Conservation (phyloP, 768 basidiomycete species). For the Boletus tylopilopsis region DNA sequence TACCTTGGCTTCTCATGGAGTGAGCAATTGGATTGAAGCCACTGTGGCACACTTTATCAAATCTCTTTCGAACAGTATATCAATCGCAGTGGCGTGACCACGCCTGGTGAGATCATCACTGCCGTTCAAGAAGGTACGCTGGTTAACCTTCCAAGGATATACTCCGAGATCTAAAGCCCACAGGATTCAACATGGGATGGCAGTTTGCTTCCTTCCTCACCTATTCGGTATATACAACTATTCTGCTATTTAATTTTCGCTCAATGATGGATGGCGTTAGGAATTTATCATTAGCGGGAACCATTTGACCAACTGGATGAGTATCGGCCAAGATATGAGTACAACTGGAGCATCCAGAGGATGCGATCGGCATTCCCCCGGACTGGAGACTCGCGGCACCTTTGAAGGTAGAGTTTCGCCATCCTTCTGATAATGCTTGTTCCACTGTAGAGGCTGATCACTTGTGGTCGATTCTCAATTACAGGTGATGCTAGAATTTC, state of each 20-base stretch:
- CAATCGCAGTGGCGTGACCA: constrained; percentile 10
- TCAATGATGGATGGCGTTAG: neutral
- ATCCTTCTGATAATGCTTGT: neutral
- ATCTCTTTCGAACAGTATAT: constrained; percentile 10
- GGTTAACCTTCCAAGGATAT: neutral
- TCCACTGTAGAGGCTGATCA: neutral
- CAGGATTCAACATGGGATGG: constrained; percentile 23
- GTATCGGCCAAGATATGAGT: constrained; percentile 19
- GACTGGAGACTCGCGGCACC: constrained; percentile 19
- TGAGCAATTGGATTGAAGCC: neutral
- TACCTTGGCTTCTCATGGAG: constrained; percentile 21
- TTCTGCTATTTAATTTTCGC: neutral
- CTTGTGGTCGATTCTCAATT: neutral
- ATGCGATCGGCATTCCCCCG: too few relatives aligned
- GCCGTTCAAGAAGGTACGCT: constrained; percentile 17
- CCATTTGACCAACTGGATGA: constrained; percentile 23
- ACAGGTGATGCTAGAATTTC: constrained; percentile 22
- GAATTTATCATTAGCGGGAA: constrained; percentile 23
- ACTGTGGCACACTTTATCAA: neutral
- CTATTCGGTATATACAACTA: constrained; percentile 9
- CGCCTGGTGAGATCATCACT: constrained; percentile 19
- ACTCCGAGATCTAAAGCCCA: neutral
- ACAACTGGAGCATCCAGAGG: neutral
- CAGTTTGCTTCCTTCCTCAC: constrained; percentile 15
- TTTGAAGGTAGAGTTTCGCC: constrained; percentile 12